Percentiles rank a stretch among this genome's conserved stretches.
Evolutionary conservation across 140 eudicot species (phyloP).

Genomic region (Anethum foeniculum): DNA sequence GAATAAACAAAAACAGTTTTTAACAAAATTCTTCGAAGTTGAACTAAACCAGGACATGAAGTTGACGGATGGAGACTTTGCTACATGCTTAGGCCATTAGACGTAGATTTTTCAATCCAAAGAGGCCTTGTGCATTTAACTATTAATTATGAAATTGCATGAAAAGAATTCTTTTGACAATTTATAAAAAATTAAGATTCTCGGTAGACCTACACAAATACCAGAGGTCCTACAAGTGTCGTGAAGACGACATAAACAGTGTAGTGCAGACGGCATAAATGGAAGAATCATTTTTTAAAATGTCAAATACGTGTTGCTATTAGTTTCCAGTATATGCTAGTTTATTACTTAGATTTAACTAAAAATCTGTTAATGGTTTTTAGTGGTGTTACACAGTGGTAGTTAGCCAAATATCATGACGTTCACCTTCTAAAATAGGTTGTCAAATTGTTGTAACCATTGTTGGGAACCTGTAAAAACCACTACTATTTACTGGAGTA

Average conservation of each 20-base stretch:
- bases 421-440: background rate
- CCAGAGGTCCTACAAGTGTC: background rate
- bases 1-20: background rate
- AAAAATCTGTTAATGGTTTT: background rate
- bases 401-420: background rate
- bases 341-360: background rate
- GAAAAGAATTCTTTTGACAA: background rate
- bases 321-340: background rate
- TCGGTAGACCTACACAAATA: background rate
- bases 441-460: background rate
- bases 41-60: background rate
- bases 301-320: background rate
- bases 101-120: background rate
- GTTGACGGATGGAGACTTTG: background rate
- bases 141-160: background rate
- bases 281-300: background rate
- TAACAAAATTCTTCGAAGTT: background rate
- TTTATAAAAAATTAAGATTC: background rate
- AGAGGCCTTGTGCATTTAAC: background rate
- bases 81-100: background rate
- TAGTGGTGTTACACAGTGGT: background rate
- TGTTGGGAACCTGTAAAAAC: background rate
- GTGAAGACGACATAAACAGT: background rate
- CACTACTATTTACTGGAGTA: background rate
- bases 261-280: background rate